Evolutionary conservation across 1,139 yeast species (phyloP).

Genomic region (Wickerhamomyces sp.): DNA sequence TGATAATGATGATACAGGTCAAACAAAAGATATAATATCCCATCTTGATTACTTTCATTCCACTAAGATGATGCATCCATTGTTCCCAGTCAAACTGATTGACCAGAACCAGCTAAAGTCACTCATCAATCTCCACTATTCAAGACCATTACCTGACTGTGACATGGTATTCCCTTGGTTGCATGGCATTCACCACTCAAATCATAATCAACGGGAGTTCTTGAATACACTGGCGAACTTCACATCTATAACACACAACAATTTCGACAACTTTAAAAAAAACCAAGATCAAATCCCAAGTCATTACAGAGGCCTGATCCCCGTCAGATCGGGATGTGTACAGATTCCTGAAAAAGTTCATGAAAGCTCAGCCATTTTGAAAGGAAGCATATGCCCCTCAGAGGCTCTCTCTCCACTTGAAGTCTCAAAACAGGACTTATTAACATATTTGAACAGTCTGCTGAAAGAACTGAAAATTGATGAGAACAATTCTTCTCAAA

Average conservation of each 20-base stretch:
- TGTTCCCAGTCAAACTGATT: constrained; percentile 27
- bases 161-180: constrained; percentile 83
- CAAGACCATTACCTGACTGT: constrained; percentile 57
- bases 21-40: constrained; percentile 1
- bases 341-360: constrained; percentile 26
- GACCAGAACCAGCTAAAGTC: constrained; percentile 29
- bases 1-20: constrained; percentile 1
- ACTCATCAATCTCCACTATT: constrained; percentile 44
- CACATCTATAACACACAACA: constrained; percentile 20
- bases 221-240: constrained; percentile 16
- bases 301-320: constrained; percentile 26
- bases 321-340: constrained; percentile 38
- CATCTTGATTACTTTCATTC: constrained; percentile 18
- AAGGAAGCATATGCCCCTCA: constrained; percentile 56
- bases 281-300: constrained; percentile 30
- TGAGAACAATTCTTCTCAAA: constrained; percentile 18
- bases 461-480: constrained; percentile 20
- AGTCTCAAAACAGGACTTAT: constrained; percentile 15
- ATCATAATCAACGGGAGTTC: constrained; percentile 22
- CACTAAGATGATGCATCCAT: constrained; percentile 8
- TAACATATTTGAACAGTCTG: constrained; percentile 10
- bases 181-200: constrained; percentile 56
- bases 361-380: constrained; percentile 45
- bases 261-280: constrained; percentile 20
- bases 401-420: constrained; percentile 51